Conservation (phyloP, 192 early-diverging fungal species). For the Backusella australiensis region DNA sequence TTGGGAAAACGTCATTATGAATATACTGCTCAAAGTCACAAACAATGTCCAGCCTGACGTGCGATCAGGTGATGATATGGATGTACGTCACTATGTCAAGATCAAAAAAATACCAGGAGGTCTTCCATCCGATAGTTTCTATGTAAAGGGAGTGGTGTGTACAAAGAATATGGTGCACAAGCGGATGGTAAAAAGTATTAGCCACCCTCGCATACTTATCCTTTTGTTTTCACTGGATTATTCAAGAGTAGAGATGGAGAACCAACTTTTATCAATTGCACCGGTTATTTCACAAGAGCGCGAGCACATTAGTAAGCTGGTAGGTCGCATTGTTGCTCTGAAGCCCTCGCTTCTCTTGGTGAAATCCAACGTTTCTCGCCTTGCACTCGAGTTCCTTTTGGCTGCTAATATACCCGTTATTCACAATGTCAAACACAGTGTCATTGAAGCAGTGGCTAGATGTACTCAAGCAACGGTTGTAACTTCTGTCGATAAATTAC, state of each 20-base stretch:
- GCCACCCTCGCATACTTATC: slow-evolving; percentile 79
- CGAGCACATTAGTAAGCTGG: slow-evolving; percentile 78
- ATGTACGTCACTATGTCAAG: slow-evolving; percentile 88
- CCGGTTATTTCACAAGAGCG: slow-evolving; percentile 82
- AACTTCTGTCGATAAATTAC: slow-evolving; percentile 78
- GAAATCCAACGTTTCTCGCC: slow-evolving; percentile 78
- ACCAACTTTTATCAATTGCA: slow-evolving; percentile 78
- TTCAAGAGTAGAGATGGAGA: slow-evolving; percentile 60
- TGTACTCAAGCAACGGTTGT: slow-evolving; percentile 85
- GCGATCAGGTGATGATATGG: slow-evolving; percentile 77
- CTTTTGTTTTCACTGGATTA: slow-evolving; percentile 88
- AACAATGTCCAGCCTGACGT: slow-evolving; percentile 63
- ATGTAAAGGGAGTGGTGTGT: slow-evolving; percentile 89
- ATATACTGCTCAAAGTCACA: slow-evolving; percentile 65
- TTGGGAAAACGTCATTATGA: slow-evolving; percentile 74
- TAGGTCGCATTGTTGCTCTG: slow-evolving; percentile 73
- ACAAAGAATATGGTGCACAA: slow-evolving; percentile 93
- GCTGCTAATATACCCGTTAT: slow-evolving; percentile 78
- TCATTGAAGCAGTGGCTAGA: slow-evolving; percentile 83
- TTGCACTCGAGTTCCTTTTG: slow-evolving; percentile 82
- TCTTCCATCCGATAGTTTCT: slow-evolving; percentile 70
- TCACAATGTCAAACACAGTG: slow-evolving; percentile 81
- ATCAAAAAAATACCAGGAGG: slow-evolving; percentile 96
- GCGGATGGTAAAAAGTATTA: slow-evolving; percentile 70
- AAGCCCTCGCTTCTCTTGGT: slow-evolving; percentile 80